A percentile compares a stretch with the other conserved stretches of the same genome.
phyloP scores from a whole-genome alignment of 2,329 filamentous ascomycete genomes.

The Alternaria brassicicola region DNA sequence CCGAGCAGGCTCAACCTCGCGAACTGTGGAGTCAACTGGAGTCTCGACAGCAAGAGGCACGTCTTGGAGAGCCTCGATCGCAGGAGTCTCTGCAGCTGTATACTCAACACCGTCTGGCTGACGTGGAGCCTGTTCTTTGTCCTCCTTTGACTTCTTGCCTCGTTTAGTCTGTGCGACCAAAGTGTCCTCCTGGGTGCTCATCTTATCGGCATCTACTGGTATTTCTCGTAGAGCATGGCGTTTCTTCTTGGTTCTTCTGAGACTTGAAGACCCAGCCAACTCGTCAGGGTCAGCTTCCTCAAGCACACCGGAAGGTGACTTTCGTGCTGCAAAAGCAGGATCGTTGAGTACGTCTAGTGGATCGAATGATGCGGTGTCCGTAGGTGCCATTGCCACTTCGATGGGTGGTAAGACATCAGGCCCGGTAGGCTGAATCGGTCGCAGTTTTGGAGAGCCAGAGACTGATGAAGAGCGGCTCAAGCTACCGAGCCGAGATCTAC shows the following conservation, averaged over 20 bases:
- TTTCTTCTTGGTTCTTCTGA: constrained; percentile 55
- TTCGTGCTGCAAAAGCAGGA: constrained; percentile 44
- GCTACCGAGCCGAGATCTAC: constrained; percentile 39
- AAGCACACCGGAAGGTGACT: constrained; percentile 40
- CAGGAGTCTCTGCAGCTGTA: constrained; percentile 38
- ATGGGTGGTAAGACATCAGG: constrained; percentile 40
- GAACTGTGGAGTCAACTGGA: constrained; percentile 29
- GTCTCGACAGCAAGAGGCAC: constrained; percentile 45
- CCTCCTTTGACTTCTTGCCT: constrained; percentile 41
- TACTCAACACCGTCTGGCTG: constrained; percentile 40
- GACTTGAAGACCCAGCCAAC: constrained; percentile 48
- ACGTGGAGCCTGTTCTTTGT: constrained; percentile 31
- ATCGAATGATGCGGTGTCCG: constrained; percentile 45
- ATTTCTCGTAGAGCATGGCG: constrained; percentile 20
- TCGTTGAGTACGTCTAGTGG: constrained; percentile 48
- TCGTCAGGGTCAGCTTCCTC: constrained; percentile 48
- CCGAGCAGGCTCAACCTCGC: constrained; percentile 22
- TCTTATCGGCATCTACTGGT: constrained; percentile 2
- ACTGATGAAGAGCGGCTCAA: constrained; percentile 40
- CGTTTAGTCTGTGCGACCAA: constrained; percentile 25
- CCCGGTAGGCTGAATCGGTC: constrained; percentile 20
- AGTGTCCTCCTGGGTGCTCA: not conserved
- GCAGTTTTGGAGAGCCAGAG: constrained; percentile 34
- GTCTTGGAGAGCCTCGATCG: constrained; percentile 38
- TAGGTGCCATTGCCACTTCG: constrained; percentile 42